Evolutionary conservation across 2,329 filamentous ascomycete species (phyloP).

Genomic region (Myrmaecium sp.): DNA sequence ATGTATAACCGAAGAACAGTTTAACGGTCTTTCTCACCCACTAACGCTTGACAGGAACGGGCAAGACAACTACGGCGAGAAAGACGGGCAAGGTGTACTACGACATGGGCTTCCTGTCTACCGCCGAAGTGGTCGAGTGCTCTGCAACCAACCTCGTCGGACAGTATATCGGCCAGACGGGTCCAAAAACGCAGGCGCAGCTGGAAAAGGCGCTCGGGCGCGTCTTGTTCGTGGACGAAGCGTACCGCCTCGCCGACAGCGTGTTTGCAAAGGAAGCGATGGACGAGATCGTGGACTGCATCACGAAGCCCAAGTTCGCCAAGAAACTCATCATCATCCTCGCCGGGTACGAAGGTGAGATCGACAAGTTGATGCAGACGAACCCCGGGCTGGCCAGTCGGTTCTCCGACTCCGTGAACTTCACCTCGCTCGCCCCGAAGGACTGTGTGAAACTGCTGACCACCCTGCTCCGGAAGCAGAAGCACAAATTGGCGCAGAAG

Average conservation of each 20-base stretch:
- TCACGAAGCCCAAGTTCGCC: slow-evolving; percentile 40
- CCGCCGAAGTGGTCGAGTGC: slow-evolving; percentile 43
- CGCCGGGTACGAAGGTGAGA: slow-evolving; percentile 51
- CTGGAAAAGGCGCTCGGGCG: slow-evolving; percentile 47
- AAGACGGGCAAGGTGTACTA: slow-evolving; percentile 64
- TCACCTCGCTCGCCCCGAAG: slow-evolving; percentile 23
- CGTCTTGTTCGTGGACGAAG: slow-evolving; percentile 57
- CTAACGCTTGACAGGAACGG: slow-evolving; percentile 33
- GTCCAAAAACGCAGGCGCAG: slow-evolving; percentile 43
- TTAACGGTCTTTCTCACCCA: slow-evolving; percentile 5
- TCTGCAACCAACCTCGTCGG: slow-evolving; percentile 55
- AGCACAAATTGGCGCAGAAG: too few species aligned
- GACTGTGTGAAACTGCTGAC: slow-evolving; percentile 23
- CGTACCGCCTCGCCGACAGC: slow-evolving; percentile 45
- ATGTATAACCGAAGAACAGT: slow-evolving; percentile 11
- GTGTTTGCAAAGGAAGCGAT: slow-evolving; percentile 39
- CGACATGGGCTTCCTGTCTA: slow-evolving; percentile 51
- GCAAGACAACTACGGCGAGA: slow-evolving; percentile 56
- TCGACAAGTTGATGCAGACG: slow-evolving; percentile 42
- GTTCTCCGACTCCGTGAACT: slow-evolving; percentile 45
- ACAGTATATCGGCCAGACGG: slow-evolving; percentile 52
- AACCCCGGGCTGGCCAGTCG: slow-evolving; percentile 49
- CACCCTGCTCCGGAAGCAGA: slow-evolving; percentile 13
- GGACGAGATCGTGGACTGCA: slow-evolving; percentile 33
- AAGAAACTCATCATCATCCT: slow-evolving; percentile 49